Evolutionary conservation across 495 filamentous ascomycete species (phyloP).

Genomic region (Stereocaulon alpinum): DNA sequence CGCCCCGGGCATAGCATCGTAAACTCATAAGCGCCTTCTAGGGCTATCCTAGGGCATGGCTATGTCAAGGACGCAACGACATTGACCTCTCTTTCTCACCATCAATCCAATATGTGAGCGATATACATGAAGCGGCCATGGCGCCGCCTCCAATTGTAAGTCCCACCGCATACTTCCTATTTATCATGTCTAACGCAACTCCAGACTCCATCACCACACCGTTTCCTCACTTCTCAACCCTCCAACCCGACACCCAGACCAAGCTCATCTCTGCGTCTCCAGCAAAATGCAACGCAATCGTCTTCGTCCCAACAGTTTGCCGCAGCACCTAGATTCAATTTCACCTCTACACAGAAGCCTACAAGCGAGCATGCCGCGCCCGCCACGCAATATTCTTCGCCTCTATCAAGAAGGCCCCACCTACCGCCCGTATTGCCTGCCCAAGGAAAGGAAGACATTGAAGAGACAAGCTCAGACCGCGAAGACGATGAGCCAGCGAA

Average conservation of each 20-base stretch:
- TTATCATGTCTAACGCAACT: not conserved
- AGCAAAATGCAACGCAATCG: constrained; percentile 4
- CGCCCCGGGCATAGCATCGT: no score
- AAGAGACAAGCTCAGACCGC: constrained; percentile 5
- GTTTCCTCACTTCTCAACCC: constrained; percentile 7
- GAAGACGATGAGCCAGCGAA: not conserved
- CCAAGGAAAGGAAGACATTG: constrained; percentile 8
- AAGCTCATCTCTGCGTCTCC: constrained; percentile 8
- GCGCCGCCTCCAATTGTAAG: constrained; percentile 10
- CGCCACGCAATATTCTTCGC: not conserved
- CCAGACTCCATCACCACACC: constrained; percentile 12
- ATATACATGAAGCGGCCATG: not conserved
- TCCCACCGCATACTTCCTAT: not conserved
- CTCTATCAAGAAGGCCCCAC: not conserved
- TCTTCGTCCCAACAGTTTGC: constrained; percentile 6
- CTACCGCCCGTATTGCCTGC: not conserved
- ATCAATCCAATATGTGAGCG: not conserved
- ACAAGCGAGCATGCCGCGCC: not conserved
- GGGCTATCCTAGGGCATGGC: not conserved
- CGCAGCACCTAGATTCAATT: constrained; percentile 9
- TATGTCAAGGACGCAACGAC: not conserved
- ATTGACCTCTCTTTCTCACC: not conserved
- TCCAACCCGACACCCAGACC: not conserved
- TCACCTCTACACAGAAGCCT: constrained; percentile 1
- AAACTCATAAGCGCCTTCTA: not conserved